Percentiles rank a stretch among this genome's conserved stretches.
Conservation (phyloP, 2,329 filamentous ascomycete genomes). For the Colletotrichum eleusines region DNA sequence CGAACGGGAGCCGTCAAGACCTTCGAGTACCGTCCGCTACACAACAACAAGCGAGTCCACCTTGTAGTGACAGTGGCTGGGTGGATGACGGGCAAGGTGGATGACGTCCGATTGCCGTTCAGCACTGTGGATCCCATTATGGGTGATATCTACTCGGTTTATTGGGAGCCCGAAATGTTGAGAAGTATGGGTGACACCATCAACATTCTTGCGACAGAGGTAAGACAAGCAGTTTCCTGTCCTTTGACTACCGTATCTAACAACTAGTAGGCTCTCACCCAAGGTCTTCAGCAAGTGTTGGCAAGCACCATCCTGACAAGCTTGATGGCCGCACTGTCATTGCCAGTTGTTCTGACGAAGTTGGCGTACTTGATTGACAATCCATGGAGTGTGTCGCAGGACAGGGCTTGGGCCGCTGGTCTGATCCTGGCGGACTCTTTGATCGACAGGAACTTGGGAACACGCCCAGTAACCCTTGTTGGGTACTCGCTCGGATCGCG, state of each 20-base stretch:
- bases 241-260: conserved; percentile 45
- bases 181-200: conserved; percentile 98
- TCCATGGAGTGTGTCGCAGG: conserved; percentile 96
- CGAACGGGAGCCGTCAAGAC: conserved; percentile 93
- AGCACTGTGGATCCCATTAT: conserved; percentile 97
- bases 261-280: conserved; percentile 81
- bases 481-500: conserved; percentile 94
- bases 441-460: conserved; percentile 90
- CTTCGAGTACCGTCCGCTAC: conserved; percentile 94
- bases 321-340: conserved; percentile 91
- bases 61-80: conserved; percentile 94
- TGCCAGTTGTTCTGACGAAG: conserved; percentile 94
- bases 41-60: conserved; percentile 98
- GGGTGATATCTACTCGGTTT: conserved; percentile 96
- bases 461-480: conserved; percentile 90
- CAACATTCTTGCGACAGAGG: conserved; percentile 97
- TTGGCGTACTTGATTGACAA: conserved; percentile 97
- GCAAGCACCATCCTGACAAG: conserved; percentile 89
- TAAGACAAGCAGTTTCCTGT: conserved; percentile 60
- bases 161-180: conserved; percentile 99
- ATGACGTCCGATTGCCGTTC: conserved; percentile 94
- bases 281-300: conserved; percentile 94
- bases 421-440: conserved; percentile 95
- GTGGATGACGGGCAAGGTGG: conserved; percentile 98
- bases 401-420: conserved; percentile 88